Evolutionary conservation across 306 rosid species (phyloP).

Genomic region (Clitoria ternatea): DNA sequence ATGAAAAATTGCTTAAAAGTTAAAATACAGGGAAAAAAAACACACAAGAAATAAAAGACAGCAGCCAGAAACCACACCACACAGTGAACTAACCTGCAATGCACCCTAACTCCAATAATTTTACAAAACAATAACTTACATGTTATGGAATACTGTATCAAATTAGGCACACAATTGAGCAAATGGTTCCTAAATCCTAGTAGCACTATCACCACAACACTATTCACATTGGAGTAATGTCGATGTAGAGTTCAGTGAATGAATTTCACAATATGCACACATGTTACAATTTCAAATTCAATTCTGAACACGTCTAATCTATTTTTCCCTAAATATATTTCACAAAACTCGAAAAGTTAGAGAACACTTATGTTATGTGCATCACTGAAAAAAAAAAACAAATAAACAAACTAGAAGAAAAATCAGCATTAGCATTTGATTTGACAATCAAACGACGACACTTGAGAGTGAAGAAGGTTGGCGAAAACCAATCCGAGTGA

Average conservation of each 20-base stretch:
- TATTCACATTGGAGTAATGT: not conserved
- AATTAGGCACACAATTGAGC: constrained; percentile 5
- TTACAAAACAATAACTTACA: not conserved
- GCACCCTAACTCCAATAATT: not conserved
- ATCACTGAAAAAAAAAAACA: not conserved
- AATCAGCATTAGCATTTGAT: not conserved
- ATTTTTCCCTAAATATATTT: too few species aligned
- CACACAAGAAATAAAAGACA: not conserved
- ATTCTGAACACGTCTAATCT: too few species aligned
- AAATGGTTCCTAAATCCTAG: not conserved
- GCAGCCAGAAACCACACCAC: constrained; percentile 8
- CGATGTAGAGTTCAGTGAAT: not conserved
- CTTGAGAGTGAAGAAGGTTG: constrained; percentile 2
- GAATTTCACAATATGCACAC: constrained; percentile 2
- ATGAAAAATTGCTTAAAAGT: constrained; percentile 6
- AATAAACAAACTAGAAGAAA: not conserved
- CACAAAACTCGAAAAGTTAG: not conserved
- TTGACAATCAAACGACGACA: not conserved
- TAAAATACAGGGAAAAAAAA: not conserved
- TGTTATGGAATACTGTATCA: not conserved
- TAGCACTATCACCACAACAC: not conserved
- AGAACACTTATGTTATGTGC: not conserved
- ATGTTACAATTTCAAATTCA: not conserved
- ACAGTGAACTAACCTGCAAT: not conserved
- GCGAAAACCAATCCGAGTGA: not conserved